These are phyloP conservation scores for Quercus aquifolioides DNA, from an alignment of 306 rosid genomes.

Conservation along the genomic window DNA sequence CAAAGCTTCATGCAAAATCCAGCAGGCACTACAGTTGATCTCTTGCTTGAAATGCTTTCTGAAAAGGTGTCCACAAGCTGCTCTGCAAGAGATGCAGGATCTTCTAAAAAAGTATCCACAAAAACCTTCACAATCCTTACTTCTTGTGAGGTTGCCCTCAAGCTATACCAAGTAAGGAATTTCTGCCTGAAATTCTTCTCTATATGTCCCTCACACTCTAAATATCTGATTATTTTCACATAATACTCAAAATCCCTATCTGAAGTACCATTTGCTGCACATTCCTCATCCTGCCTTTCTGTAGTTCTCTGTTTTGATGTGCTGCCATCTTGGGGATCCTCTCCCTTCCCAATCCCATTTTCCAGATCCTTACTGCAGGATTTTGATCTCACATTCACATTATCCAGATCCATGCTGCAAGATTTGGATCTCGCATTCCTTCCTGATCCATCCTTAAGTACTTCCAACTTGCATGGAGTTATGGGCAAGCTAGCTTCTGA, in stretches of 20 bases:
- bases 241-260: constrained; percentile 74
- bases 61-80: constrained; percentile 94
- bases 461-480: constrained; percentile 79
- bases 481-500: constrained; percentile 73
- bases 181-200: constrained; percentile 95
- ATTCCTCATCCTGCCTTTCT: constrained; percentile 54
- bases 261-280: constrained; percentile 38
- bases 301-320: constrained; percentile 65
- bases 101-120: constrained; percentile 68
- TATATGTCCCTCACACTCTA: constrained; percentile 91
- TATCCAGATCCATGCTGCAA: constrained; percentile 52
- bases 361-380: constrained; percentile 61
- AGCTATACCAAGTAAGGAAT: constrained; percentile 92
- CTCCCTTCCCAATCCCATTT: constrained; percentile 55
- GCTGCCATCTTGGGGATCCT: constrained; percentile 70
- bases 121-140: constrained; percentile 78
- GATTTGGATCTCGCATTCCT: constrained; percentile 65
- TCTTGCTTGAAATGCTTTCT: constrained; percentile 72
- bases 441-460: constrained; percentile 61
- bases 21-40: constrained; percentile 56
- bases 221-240: constrained; percentile 83
- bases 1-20: constrained; percentile 96
- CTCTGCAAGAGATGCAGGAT: constrained; percentile 86
- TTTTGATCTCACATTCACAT: constrained; percentile 50
- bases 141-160: constrained; percentile 79